Evolutionary conservation across 371 early-diverging fungal genomes (phyloP).

Genomic region (Choanephora cucurbitarum): DNA sequence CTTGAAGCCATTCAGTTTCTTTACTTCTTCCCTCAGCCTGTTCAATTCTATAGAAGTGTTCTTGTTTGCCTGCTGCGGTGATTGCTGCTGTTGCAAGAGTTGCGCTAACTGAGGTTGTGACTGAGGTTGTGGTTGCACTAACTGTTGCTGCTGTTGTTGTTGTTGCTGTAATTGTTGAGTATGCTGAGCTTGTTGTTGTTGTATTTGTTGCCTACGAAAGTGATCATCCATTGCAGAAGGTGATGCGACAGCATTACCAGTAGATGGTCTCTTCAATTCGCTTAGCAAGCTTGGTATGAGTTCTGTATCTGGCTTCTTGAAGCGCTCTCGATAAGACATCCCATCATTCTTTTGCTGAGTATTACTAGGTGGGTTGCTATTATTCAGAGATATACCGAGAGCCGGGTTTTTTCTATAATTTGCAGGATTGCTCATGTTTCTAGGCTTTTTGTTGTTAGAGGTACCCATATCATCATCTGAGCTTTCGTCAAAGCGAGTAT

Average conservation of each 20-base stretch:
- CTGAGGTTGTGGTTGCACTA: conserved; percentile 14
- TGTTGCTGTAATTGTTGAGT: conserved; percentile 1
- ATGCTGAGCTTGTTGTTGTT: conserved; percentile 17
- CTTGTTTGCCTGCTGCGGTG: conserved; percentile 5
- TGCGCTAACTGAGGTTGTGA: not conserved
- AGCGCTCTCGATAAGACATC: conserved; percentile 16
- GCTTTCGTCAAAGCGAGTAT: conserved; percentile 9
- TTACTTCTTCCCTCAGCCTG: conserved; percentile 15
- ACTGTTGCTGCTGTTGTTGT: conserved; percentile 16
- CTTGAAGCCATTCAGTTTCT: conserved; percentile 12
- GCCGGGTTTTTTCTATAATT: conserved; percentile 1
- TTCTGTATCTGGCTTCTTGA: conserved; percentile 16
- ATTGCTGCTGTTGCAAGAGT: not conserved
- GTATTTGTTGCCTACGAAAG: conserved; percentile 15
- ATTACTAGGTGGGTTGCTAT: not conserved
- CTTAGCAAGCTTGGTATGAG: conserved; percentile 2
- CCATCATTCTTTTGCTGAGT: not conserved
- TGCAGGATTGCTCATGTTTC: not conserved
- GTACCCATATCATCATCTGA: conserved; percentile 29
- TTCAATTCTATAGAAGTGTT: conserved; percentile 13
- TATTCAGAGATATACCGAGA: not conserved
- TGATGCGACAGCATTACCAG: conserved; percentile 5
- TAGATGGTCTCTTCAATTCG: conserved; percentile 6
- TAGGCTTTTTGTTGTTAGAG: conserved; percentile 8
- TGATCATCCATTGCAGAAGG: conserved; percentile 1